Evolutionary conservation across 2,329 filamentous ascomycete genomes (phyloP), one percentile per base, ranked within the genome.

Genomic region (Pyrenochaeta sp.): DNA sequence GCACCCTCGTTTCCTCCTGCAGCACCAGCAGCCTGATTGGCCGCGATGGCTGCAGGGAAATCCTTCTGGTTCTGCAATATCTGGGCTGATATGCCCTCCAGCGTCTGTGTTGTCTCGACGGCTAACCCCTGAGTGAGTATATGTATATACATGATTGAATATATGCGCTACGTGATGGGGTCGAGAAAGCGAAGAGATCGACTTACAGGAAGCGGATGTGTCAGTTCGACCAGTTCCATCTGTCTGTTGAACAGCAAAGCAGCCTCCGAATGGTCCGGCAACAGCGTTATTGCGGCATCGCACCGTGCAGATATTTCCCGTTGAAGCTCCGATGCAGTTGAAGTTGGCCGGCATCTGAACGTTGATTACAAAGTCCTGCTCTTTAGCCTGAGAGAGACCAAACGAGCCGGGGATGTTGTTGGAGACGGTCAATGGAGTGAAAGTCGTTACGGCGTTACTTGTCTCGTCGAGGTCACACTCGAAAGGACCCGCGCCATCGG

Each of bases 401-500:
- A 84, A 84, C 27, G 65, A 60, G 10, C 82, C 82, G 1, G 82
- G 82, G 7, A 85, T 76, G 44, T 85, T 85, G 69, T 85, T 80
- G 41, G 75, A 73, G 4, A 86, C 80, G 7, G 73, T 75, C 20
- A 84, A 66, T 15, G 75, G 76, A 40, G 77, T 72, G 35, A 73
- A 74, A 44, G 75, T 74, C 35, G 74, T 65, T 15, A 74, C 77
- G 17, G 61, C 60, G 26, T 64, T 67, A 46, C 75, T 84, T 36
- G 83, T 83, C 49, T 74, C 67, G 62, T 85, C 84, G 61, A 87
- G 81, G 72, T 82, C 82, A 71, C 83, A 86, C 6, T 76, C 78
- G 64, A 85, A 86, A 1, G 84, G 84, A 3, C 84, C 85, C 37
- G 81, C 84, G 35, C 85, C 85, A 56, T 87, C 85, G 17, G 76